Evolutionary conservation across 2,329 filamentous ascomycete species (phyloP).

Genomic region (Neonectria magnoliae): DNA sequence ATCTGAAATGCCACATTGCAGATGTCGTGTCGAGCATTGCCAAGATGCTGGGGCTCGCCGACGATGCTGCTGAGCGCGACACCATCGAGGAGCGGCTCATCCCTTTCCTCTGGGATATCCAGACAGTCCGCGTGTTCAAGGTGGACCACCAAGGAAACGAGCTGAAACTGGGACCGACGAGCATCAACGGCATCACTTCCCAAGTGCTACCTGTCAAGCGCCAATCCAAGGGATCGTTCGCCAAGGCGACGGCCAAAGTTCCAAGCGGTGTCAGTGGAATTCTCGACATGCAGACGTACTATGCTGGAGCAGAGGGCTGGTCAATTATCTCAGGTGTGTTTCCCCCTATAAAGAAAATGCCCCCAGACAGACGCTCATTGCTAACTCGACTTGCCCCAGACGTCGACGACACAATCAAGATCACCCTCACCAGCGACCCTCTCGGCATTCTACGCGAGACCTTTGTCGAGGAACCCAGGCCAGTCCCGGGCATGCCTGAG

Average conservation of each 20-base stretch:
- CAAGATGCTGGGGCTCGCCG: constrained; percentile 72
- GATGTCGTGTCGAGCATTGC: constrained; percentile 77
- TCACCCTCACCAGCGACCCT: constrained; percentile 83
- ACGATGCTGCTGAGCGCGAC: constrained; percentile 65
- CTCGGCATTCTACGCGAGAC: constrained; percentile 85
- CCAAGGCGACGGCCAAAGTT: constrained; percentile 61
- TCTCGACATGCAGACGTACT: constrained; percentile 74
- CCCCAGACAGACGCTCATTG: neutral
- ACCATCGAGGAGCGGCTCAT: constrained; percentile 75
- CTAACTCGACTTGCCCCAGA: constrained; percentile 59
- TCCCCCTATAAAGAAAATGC: neutral
- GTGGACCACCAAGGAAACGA: constrained; percentile 63
- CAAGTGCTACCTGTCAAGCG: constrained; percentile 66
- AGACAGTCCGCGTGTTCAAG: constrained; percentile 75
- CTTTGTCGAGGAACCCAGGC: constrained; percentile 78
- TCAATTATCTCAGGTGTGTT: constrained; percentile 75
- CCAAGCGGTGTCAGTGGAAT: constrained; percentile 64
- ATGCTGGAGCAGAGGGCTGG: constrained; percentile 83
- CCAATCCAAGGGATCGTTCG: constrained; percentile 55
- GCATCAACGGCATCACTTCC: constrained; percentile 76
- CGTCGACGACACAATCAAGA: constrained; percentile 95
- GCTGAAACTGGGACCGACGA: constrained; percentile 74
- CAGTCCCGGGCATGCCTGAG: constrained; percentile 84
- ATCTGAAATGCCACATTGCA: constrained; percentile 73
- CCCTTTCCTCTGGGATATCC: constrained; percentile 81